Percentiles rank a stretch among this genome's conserved stretches.
Evolutionary conservation across 2,329 filamentous ascomycete species (phyloP).

Genomic region (Penicillium sp.): DNA sequence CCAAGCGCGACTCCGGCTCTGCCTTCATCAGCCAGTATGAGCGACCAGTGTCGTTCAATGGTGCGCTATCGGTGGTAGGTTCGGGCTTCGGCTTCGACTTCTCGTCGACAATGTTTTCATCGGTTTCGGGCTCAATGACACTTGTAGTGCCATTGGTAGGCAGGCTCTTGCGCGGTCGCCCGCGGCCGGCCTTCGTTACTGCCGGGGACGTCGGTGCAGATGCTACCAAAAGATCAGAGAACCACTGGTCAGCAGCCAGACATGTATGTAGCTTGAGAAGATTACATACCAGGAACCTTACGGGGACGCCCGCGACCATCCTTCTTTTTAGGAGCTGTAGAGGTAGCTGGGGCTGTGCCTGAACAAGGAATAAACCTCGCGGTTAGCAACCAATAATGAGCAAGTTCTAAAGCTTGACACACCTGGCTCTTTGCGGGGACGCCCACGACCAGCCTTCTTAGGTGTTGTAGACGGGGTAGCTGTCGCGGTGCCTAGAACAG

Average conservation of each 20-base stretch:
- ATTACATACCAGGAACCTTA: conserved; percentile 19
- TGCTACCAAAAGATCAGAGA: neutral
- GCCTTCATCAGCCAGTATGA: conserved; percentile 85
- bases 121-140: conserved; percentile 19
- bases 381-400: neutral
- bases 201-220: conserved; percentile 14
- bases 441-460: conserved; percentile 14
- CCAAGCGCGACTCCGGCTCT: conserved; percentile 83
- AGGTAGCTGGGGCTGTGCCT: conserved; percentile 2
- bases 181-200: conserved; percentile 31
- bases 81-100: conserved; percentile 22
- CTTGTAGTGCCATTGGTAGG: conserved; percentile 27
- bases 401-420: neutral
- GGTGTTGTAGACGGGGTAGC: conserved; percentile 7
- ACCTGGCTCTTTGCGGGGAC: conserved; percentile 9
- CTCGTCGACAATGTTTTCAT: neutral
- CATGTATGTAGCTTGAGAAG: neutral
- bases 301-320: conserved; percentile 24
- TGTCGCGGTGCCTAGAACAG: neutral
- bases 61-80: conserved; percentile 7
- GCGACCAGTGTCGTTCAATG: conserved; percentile 35
- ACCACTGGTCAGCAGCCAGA: conserved; percentile 1
- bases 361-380: neutral
- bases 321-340: conserved; percentile 10
- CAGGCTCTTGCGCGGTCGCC: conserved; percentile 37